Evolutionary conservation across 2,329 filamentous ascomycete species (phyloP), one percentile per base, ranked within the genome.

Genomic region (Trematosphaeria pertusa): DNA sequence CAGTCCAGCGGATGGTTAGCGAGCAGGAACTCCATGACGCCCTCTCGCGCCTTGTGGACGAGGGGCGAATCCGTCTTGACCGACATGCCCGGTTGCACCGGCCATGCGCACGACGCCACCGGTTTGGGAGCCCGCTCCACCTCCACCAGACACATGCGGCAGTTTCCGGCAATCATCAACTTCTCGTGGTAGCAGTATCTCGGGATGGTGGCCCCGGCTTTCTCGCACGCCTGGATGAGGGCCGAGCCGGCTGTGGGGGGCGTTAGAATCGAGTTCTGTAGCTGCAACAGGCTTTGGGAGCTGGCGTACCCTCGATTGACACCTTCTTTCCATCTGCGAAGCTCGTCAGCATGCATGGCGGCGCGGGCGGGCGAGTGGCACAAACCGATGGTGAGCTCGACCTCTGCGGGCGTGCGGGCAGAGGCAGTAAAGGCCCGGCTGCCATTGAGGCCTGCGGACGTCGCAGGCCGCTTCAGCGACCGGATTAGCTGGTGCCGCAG

Each of bases 141-240:
- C 81, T 99, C 94, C 70, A 99, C 94, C 70, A 99, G 80, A 78
- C 94, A 99, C 94, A 99, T 99, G 80, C 94, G 91, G 78, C 94
- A 99, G 78, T 97, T 99, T 76, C 94, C 94, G 69, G 94, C 94
- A 82, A 99, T 96, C 87, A 96, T 91, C 63, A 99, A 84, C 79
- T 99, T 97, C 88, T 97, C 93, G 84, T 97, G 93, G 78, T 97
- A 97, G 79, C 93, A 97, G 78, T 96, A 97, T 90, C 92, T 91
- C 63, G 93, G 93, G 69, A 97, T 82, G 54, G 88, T 94, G 59
- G 82, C 84, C 70, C 94, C 94, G 58, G 93, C 94, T 81, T 99
- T 97, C 79, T 99, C 94, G 81, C 94, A 99, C 71, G 94, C 94
- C 80, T 99, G 94, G 73, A 99, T 99, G 67, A 99, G 84, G 70